These are phyloP conservation scores for Ceratocystis eucalypticola DNA, from an alignment of 2,329 filamentous ascomycete species.

Conservation along the genomic window DNA sequence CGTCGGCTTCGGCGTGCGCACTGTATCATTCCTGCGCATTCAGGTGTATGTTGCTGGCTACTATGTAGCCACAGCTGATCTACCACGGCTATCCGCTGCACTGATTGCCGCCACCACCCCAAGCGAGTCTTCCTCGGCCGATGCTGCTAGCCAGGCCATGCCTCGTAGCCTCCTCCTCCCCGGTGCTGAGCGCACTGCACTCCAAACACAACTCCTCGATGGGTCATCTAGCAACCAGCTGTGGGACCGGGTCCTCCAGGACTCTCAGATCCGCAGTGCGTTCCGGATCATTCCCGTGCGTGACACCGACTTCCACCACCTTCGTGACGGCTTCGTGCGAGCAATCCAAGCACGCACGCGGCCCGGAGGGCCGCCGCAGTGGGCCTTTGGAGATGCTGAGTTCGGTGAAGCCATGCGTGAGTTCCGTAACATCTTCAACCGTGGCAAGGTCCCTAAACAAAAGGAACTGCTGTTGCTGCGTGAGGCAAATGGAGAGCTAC, in stretches of 20 bases:
- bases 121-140: conserved; percentile 35
- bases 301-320: conserved; percentile 85
- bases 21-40: conserved; percentile 77
- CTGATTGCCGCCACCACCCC: conserved; percentile 65
- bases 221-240: conserved; percentile 53
- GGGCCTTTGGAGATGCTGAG: conserved; percentile 50
- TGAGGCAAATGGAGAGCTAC: conserved; percentile 50
- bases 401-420: conserved; percentile 64
- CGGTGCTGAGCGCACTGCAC: conserved; percentile 55
- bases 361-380: conserved; percentile 31
- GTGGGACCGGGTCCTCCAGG: conserved; percentile 58
- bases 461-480: conserved; percentile 63
- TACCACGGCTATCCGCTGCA: conserved; percentile 64
- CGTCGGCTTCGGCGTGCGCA: conserved; percentile 74
- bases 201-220: conserved; percentile 58
- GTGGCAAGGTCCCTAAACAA: conserved; percentile 66
- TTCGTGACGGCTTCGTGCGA: conserved; percentile 82
- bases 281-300: conserved; percentile 81
- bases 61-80: conserved; percentile 74
- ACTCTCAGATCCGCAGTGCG: conserved; percentile 56
- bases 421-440: conserved; percentile 72
- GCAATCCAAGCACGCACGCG: conserved; percentile 64
- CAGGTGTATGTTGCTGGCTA: conserved; percentile 92
- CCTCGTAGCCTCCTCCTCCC: conserved; percentile 44
- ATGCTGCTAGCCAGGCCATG: neutral